Evolutionary conservation across 257 asterid genomes (phyloP), one percentile per base, ranked within the genome.

Genomic region (Nemophila menziesii): DNA sequence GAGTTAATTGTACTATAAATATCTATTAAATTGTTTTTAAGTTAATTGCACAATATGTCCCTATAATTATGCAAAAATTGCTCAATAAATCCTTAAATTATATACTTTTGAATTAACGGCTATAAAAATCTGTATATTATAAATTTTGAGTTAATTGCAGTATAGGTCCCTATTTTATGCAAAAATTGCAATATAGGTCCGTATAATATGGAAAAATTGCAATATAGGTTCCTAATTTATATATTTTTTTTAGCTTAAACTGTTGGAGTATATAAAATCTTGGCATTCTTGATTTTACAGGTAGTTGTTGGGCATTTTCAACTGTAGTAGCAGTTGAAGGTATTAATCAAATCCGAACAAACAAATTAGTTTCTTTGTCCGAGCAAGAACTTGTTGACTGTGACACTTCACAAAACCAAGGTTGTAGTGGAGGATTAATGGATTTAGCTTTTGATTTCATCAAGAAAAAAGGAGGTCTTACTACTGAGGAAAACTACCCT

Each of bases 231-330:
- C n/a, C n/a, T n/a, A n/a, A n/a, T n/a, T n/a, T n/a, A n/a, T n/a
- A n/a, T n/a, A n/a, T n/a, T n/a, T n/a, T n/a, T n/a, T n/a, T n/a
- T n/a, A n/a, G n/a, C n/a, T n/a, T n/a, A n/a, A n/a, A n/a, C n/a
- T n/a, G n/a, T n/a, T n/a, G n/a, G n/a, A n/a, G n/a, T n/a, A n/a
- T n/a, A n/a, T n/a, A n/a, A n/a, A n/a, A n/a, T n/a, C n/a, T n/a
- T n/a, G n/a, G n/a, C n/a, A n/a, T n/a, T n/a, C n/a, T 11, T 9
- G 19, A 27, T 22, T 17, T 33, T 53, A 37, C 63, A 86, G 96
- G 94, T 15, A 86, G 96, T 56, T 86, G 96, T 42, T 86, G 96
- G 96, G 94, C 96, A 16, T 86, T 89, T 72, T 80, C 97, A 4
- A 70, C 97, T 0, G 84, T 89, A 16, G 95, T 65, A 20, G 90